These are phyloP conservation scores for Alternaria tenuissima DNA, from an alignment of 2,329 filamentous ascomycete species.

Conservation along the genomic window DNA sequence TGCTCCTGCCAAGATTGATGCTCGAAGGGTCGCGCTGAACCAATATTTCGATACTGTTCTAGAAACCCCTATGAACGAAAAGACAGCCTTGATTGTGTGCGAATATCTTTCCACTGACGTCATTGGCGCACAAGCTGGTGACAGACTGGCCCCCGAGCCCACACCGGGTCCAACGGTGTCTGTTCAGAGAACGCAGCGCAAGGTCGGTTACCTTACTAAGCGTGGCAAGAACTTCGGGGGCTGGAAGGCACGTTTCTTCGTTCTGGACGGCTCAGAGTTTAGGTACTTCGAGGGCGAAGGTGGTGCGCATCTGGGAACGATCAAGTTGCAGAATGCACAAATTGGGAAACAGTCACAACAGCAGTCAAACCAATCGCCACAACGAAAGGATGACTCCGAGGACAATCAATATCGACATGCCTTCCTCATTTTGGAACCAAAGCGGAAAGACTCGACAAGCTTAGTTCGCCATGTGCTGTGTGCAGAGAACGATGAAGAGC, in stretches of 20 bases:
- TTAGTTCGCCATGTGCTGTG: slow-evolving; percentile 93
- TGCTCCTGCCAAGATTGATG: slow-evolving; percentile 91
- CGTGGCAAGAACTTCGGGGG: slow-evolving; percentile 98
- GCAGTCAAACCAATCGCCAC: slow-evolving; percentile 66
- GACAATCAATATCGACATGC: slow-evolving; percentile 97
- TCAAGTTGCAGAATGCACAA: slow-evolving; percentile 88
- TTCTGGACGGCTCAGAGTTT: slow-evolving; percentile 73
- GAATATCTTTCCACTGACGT: slow-evolving; percentile 79
- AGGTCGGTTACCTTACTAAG: slow-evolving; percentile 94
- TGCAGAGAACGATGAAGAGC: slow-evolving; percentile 90
- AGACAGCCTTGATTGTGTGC: slow-evolving; percentile 81
- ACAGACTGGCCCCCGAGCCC: slow-evolving; percentile 65
- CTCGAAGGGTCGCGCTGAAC: slow-evolving; percentile 80
- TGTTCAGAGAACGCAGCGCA: slow-evolving; percentile 65
- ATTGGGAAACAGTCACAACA: slow-evolving; percentile 89
- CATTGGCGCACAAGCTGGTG: slow-evolving; percentile 64
- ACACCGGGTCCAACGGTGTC: slow-evolving; percentile 53
- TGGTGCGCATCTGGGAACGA: slow-evolving; percentile 88
- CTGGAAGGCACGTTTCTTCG: slow-evolving; percentile 87
- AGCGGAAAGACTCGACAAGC: slow-evolving; percentile 90
- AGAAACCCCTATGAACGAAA: slow-evolving; percentile 80
- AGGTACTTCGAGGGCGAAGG: slow-evolving; percentile 93
- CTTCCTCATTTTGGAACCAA: slow-evolving; percentile 92
- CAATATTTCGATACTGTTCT: slow-evolving; percentile 85
- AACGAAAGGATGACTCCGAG: slow-evolving; percentile 73